Conservation (phyloP, 108 stramenopile species). For the Poteriospumella lacustris region DNA sequence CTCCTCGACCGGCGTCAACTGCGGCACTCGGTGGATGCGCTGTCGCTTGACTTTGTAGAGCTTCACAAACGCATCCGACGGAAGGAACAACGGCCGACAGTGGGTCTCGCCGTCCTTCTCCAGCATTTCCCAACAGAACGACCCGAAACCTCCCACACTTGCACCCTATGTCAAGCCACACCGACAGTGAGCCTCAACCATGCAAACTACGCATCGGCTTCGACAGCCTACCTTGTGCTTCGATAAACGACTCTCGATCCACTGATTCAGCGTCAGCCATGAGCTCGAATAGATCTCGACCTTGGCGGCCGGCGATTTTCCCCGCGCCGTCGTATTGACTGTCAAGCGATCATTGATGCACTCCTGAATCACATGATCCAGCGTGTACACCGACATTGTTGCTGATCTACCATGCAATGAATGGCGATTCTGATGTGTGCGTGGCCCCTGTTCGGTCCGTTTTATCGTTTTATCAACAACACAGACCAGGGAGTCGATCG, state of each 20-base stretch:
- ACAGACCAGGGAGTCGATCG: no score
- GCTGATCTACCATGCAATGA: no score
- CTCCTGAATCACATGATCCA: conserved; percentile 17
- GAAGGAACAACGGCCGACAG: conserved; percentile 19
- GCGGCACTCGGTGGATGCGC: neutral
- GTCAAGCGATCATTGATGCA: neutral
- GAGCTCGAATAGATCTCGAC: neutral
- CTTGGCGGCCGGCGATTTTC: neutral
- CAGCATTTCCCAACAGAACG: conserved; percentile 17
- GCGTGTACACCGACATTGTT: no score
- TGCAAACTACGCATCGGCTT: neutral
- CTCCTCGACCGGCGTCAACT: neutral
- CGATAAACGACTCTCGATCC: conserved; percentile 15
- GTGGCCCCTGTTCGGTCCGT: no score
- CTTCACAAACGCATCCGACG: conserved; percentile 17
- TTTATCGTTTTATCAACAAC: no score
- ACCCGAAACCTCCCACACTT: neutral
- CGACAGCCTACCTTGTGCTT: conserved; percentile 3
- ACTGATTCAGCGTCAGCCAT: conserved; percentile 1
- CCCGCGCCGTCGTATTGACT: neutral
- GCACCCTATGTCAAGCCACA: neutral
- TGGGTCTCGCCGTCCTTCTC: neutral
- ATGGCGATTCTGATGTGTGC: no score
- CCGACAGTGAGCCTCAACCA: neutral
- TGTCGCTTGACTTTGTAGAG: neutral